Percentiles rank a stretch among this genome's conserved stretches.
phyloP scores from a whole-genome alignment of 495 filamentous ascomycete species.

The Hyaloscypha finlandica region DNA sequence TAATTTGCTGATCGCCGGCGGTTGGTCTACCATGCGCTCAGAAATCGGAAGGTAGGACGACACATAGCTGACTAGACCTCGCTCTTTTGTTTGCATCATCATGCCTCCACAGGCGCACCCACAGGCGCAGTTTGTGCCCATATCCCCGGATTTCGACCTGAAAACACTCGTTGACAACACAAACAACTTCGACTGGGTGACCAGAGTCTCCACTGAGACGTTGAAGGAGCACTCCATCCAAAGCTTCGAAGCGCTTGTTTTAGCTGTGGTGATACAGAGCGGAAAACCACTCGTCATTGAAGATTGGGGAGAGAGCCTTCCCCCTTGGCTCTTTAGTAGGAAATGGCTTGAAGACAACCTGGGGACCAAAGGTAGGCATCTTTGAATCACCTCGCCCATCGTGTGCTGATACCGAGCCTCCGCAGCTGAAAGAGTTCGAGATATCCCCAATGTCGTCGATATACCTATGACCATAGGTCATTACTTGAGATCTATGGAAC shows the following conservation, averaged over 20 bases:
- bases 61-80: background rate
- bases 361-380: conserved; percentile 67
- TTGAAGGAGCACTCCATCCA: conserved; percentile 70
- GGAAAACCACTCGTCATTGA: conserved; percentile 88
- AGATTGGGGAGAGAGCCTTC: conserved; percentile 72
- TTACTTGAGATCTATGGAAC: conserved; percentile 81
- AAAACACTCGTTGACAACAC: conserved; percentile 69
- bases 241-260: conserved; percentile 77
- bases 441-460: conserved; percentile 67
- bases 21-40: conserved; percentile 8
- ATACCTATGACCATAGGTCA: conserved; percentile 81
- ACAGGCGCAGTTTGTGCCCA: conserved; percentile 76
- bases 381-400: background rate
- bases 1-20: background rate
- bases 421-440: conserved; percentile 66
- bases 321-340: conserved; percentile 69
- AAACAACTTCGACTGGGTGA: conserved; percentile 81
- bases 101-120: conserved; percentile 73
- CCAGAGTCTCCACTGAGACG: conserved; percentile 71
- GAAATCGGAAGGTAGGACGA: background rate
- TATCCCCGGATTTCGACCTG: conserved; percentile 81
- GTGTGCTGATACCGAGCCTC: conserved; percentile 5
- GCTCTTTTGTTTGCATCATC: conserved; percentile 33
- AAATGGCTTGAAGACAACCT: conserved; percentile 75
- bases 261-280: conserved; percentile 75